Evolutionary conservation across 2,329 filamentous ascomycete species (phyloP).

Genomic region (Pseudogymnoascus sp.): DNA sequence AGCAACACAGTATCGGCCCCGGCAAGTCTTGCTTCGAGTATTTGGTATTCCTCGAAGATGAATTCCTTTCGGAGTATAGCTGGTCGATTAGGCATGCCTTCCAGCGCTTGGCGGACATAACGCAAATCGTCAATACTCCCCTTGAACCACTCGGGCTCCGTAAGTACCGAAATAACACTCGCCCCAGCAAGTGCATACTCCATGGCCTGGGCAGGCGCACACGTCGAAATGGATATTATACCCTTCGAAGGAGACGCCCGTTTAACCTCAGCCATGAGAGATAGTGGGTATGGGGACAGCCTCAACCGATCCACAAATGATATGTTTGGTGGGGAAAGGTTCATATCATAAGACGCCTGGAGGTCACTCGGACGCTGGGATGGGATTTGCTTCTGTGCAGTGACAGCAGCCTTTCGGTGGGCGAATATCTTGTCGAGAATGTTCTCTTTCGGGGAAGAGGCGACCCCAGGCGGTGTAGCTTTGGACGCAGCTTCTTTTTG

Average conservation of each 20-base stretch:
- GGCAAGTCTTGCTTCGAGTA: constrained; percentile 84
- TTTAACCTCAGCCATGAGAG: constrained; percentile 96
- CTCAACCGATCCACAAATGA: constrained; percentile 72
- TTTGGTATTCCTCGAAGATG: constrained; percentile 96
- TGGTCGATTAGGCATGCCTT: constrained; percentile 84
- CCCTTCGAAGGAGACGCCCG: constrained; percentile 94
- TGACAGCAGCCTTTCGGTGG: constrained; percentile 67
- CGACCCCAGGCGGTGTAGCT: constrained; percentile 19
- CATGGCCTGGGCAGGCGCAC: constrained; percentile 80
- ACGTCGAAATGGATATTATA: constrained; percentile 79
- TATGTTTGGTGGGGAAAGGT: constrained; percentile 76
- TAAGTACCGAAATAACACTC: constrained; percentile 96
- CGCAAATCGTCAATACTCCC: constrained; percentile 91
- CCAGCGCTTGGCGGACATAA: constrained; percentile 78
- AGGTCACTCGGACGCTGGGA: constrained; percentile 78
- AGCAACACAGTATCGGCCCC: constrained; percentile 91
- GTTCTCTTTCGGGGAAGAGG: constrained; percentile 58
- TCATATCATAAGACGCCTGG: constrained; percentile 77
- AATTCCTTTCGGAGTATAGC: constrained; percentile 94
- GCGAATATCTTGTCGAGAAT: constrained; percentile 90
- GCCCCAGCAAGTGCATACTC: constrained; percentile 91
- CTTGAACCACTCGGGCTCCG: constrained; percentile 98
- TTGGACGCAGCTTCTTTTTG: constrained; percentile 35
- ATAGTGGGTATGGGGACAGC: constrained; percentile 78
- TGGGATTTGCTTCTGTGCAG: constrained; percentile 74